These are phyloP conservation scores for Fusarium anthophilum DNA, from an alignment of 2,329 filamentous ascomycete species.

Conservation along the genomic window DNA sequence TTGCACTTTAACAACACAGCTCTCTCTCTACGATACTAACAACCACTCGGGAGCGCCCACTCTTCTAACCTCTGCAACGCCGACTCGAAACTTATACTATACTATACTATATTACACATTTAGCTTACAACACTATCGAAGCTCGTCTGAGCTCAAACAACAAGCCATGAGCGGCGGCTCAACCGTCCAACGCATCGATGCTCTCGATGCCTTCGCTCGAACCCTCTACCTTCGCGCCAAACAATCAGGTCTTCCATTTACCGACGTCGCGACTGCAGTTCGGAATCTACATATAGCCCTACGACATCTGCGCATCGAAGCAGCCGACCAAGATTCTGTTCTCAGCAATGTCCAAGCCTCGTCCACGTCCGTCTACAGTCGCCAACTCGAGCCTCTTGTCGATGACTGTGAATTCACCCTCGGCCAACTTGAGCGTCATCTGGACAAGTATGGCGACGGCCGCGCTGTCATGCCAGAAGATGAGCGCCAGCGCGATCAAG, in stretches of 20 bases:
- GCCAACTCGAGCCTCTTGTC: conserved; percentile 62
- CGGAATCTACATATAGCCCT: conserved; percentile 64
- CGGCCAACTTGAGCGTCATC: conserved; percentile 61
- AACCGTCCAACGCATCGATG: conserved; percentile 60
- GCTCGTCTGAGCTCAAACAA: conserved; percentile 25
- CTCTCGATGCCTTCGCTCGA: conserved; percentile 64
- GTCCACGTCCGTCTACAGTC: conserved; percentile 54
- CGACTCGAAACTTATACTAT: background rate
- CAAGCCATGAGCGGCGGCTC: conserved; percentile 46
- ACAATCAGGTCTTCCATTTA: conserved; percentile 56
- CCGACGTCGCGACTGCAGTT: conserved; percentile 60
- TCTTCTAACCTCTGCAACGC: background rate
- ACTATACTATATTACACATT: background rate
- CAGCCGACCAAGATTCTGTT: conserved; percentile 64
- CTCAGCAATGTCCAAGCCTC: conserved; percentile 55
- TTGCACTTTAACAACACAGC: background rate
- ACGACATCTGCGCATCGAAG: conserved; percentile 66
- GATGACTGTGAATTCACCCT: conserved; percentile 65
- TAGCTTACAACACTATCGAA: background rate
- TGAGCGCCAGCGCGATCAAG: conserved; percentile 48
- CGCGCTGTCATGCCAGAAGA: conserved; percentile 38
- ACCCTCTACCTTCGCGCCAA: conserved; percentile 65
- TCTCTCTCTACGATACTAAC: background rate
- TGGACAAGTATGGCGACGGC: conserved; percentile 57
- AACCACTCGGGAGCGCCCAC: background rate